Base-by-base conservation (phyloP, 768 basidiomycete species). In the Dioszegia crocea region DNA sequence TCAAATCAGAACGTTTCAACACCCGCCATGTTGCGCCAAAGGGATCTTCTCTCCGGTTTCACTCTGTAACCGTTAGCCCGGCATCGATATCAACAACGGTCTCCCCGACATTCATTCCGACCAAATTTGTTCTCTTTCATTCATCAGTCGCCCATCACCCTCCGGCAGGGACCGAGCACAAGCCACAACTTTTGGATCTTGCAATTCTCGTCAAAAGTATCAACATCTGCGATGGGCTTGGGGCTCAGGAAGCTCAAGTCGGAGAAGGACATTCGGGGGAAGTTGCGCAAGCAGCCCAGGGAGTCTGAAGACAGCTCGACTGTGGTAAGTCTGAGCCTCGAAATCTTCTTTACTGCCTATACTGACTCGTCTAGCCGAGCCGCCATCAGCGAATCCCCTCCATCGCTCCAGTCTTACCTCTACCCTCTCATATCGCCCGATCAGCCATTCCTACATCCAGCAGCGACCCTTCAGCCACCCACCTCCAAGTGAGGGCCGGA, bases 251-350 rank as follows among this genome's bases (percentile, higher is more conserved):
- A 36, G 43, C 29, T 36, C 31, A 44, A 46, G 43, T 56, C 54
- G 9, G 54, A 56, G 23, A 56, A 33, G 43, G 54, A 56, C 24
- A n/a, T 56, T 11, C 21, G 24, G 54, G 54, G 54, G n/a, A 55
- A 55, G 30, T 30, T 55, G 44, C 40, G 54, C 36, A 58, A 49
- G 38, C 31, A 30, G 26, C 51, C 27, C 3, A 16, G 19, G 49
- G n/a, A 6, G 33, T 33, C 38, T 43, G 45, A 58, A 40, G 46
- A 48, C n/a, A 44, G 21, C 24, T 40, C 38, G 27, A 49, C 33
- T 23, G 45, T 45, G 36, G 57, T 58, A 31, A 30, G 47, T 58
- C 19, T 21, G n/a, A n/a, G n/a, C n/a, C n/a, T n/a, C n/a, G n/a
- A n/a, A n/a, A n/a, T n/a, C n/a, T n/a, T n/a, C n/a, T n/a, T n/a